phyloP scores from a whole-genome alignment of 345 rosid species.

The Erodium maritimum region DNA sequence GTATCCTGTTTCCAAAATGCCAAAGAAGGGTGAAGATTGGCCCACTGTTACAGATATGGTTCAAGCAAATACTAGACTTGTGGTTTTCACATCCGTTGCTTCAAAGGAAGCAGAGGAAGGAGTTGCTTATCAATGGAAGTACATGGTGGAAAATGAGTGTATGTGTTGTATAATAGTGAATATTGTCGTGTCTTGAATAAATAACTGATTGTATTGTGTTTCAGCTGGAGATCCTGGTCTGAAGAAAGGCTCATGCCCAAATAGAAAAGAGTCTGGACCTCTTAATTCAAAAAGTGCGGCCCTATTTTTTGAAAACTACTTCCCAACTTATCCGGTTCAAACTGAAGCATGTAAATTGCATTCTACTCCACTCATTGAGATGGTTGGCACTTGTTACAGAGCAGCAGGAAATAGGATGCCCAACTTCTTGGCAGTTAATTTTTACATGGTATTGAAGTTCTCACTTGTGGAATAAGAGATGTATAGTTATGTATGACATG shows the following conservation, averaged over 20 bases:
- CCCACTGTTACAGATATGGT: conserved; percentile 88
- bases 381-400: conserved; percentile 80
- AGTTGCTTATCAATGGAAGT: conserved; percentile 92
- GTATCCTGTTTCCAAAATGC: conserved; percentile 92
- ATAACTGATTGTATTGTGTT: conserved; percentile 16
- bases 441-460: conserved; percentile 64
- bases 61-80: conserved; percentile 62
- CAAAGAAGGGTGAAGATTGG: conserved; percentile 90
- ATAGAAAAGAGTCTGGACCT: conserved; percentile 73
- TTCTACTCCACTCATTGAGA: conserved; percentile 66
- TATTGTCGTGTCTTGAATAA: not conserved
- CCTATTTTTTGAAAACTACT: conserved; percentile 81
- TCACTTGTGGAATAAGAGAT: not conserved
- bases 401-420: conserved; percentile 77
- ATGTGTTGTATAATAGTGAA: conserved; percentile 13
- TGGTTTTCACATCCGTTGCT: conserved; percentile 86
- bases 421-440: conserved; percentile 87
- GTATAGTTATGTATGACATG: not conserved
- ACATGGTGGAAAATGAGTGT: conserved; percentile 83
- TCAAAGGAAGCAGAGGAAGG: conserved; percentile 97
- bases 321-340: conserved; percentile 76
- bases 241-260: conserved; percentile 71
- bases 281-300: conserved; percentile 59
- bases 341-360: conserved; percentile 89
- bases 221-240: conserved; percentile 98